phyloP scores from a whole-genome alignment of 495 filamentous ascomycete genomes.

The Xylaria bambusicola region DNA sequence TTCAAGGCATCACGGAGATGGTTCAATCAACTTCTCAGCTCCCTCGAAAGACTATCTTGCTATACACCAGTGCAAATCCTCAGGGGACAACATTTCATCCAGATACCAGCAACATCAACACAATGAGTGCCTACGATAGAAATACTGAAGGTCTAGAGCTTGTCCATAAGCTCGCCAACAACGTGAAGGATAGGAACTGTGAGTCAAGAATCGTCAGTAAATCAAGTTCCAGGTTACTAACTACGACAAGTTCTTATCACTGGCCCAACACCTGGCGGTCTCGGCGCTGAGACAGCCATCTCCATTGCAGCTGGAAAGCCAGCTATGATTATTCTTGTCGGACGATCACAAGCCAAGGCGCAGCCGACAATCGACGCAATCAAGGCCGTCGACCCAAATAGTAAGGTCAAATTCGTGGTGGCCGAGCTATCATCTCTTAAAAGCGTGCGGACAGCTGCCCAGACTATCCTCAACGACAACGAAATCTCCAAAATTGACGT shows the following conservation, averaged over 20 bases:
- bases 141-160: constrained; percentile 39
- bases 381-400: constrained; percentile 36
- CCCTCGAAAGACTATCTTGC: not conserved
- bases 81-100: not conserved
- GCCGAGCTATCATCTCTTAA: constrained; percentile 48
- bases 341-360: constrained; percentile 40
- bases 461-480: constrained; percentile 42
- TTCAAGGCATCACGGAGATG: not conserved
- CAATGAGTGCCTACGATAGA: constrained; percentile 24
- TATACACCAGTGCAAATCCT: not conserved
- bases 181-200: constrained; percentile 44
- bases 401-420: constrained; percentile 46
- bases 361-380: constrained; percentile 45
- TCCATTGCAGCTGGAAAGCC: constrained; percentile 46
- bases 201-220: constrained; percentile 5
- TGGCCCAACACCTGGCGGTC: constrained; percentile 47
- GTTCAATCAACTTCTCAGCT: not conserved
- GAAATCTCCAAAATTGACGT: constrained; percentile 61
- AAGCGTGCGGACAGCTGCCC: constrained; percentile 55
- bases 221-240: not conserved
- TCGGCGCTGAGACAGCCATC: constrained; percentile 50
- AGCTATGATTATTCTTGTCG: constrained; percentile 45
- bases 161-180: constrained; percentile 38
- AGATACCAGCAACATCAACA: constrained; percentile 12
- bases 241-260: constrained; percentile 43